A percentile compares a stretch with the other conserved stretches of the same genome.
Conservation (phyloP, 2,329 filamentous ascomycete genomes). For the Colletotrichum sp. region DNA sequence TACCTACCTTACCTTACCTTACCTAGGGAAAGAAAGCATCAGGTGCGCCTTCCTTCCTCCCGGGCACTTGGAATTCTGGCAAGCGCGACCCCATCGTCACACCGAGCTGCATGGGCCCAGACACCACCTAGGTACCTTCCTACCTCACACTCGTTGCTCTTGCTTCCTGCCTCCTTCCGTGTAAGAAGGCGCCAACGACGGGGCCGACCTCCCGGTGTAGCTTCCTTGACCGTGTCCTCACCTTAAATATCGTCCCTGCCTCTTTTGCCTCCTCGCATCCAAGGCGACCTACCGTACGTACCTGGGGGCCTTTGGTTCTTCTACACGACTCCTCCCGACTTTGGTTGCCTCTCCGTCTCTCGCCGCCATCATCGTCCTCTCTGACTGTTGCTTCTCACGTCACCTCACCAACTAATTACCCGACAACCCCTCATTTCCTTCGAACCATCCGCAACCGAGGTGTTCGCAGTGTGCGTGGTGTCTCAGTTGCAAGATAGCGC, state of each 20-base stretch:
- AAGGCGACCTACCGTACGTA: not conserved
- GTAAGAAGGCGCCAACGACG: not conserved
- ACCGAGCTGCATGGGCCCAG: not conserved
- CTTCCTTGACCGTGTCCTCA: not conserved
- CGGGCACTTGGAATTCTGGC: not conserved
- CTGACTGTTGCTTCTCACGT: not conserved
- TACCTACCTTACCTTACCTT: not conserved
- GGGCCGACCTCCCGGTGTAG: not conserved
- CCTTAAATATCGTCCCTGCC: not conserved
- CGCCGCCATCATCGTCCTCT: not conserved
- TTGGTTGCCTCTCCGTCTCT: not conserved
- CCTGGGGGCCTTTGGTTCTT: not conserved
- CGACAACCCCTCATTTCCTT: not conserved
- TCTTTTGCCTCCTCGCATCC: not conserved
- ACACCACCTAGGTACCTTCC: not conserved
- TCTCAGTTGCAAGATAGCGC: not conserved
- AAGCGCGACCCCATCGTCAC: not conserved
- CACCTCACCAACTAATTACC: not conserved
- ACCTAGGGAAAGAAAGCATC: not conserved
- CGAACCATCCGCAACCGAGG: conserved; percentile 9
- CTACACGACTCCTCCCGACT: not conserved
- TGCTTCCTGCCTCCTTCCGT: not conserved
- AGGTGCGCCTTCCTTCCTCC: not conserved
- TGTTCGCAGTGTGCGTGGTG: conserved; percentile 1
- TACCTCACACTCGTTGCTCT: not conserved